A percentile compares a stretch with the other conserved stretches of the same genome.
Conservation (phyloP, 768 basidiomycete genomes). For the Amyloporia xantha region DNA sequence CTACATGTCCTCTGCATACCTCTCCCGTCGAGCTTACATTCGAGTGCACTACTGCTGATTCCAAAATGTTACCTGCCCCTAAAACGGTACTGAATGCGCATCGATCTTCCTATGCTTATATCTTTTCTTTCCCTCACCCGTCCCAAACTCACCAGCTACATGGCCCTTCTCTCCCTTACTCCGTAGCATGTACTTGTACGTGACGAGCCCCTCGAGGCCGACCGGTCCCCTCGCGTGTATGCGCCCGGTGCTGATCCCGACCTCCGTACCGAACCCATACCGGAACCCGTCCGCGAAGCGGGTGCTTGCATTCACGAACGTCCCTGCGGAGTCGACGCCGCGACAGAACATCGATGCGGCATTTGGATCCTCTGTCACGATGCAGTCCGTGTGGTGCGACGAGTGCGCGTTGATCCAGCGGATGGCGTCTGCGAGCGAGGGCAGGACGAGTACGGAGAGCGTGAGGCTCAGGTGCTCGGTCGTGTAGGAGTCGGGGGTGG, state of each 20-base stretch:
- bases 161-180: constrained; percentile 74
- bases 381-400: constrained; percentile 92
- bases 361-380: constrained; percentile 73
- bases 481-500: constrained; percentile 60
- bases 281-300: constrained; percentile 95
- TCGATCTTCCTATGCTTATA: constrained; percentile 60
- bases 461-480: constrained; percentile 87
- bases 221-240: constrained; percentile 97
- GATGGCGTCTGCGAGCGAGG: constrained; percentile 70
- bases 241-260: constrained; percentile 93
- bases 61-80: constrained; percentile 4
- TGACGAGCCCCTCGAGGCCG: constrained; percentile 87
- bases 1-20: not conserved
- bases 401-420: constrained; percentile 88
- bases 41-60: not conserved
- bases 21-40: not conserved
- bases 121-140: constrained; percentile 57
- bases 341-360: constrained; percentile 72
- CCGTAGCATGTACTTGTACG: constrained; percentile 92
- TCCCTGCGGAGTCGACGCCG: constrained; percentile 87
- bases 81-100: constrained; percentile 43
- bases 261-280: constrained; percentile 96
- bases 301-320: constrained; percentile 92
- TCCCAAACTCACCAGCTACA: constrained; percentile 80
- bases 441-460: constrained; percentile 71